phyloP scores from a whole-genome alignment of 1,284 basidiomycete species.

The Baeospora myosura region DNA sequence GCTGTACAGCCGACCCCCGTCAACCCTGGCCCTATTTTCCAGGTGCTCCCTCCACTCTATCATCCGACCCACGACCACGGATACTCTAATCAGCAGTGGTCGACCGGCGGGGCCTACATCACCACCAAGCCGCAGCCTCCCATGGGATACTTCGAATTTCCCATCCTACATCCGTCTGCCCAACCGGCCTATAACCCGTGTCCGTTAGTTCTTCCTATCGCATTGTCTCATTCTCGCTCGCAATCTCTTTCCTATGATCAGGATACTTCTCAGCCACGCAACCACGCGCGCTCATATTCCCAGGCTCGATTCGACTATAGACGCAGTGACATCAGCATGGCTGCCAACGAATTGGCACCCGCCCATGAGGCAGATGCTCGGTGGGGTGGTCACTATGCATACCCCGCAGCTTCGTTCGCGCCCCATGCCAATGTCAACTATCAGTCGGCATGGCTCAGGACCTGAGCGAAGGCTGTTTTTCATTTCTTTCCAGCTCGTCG shows the following conservation, averaged over 20 bases:
- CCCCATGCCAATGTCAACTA: constrained; percentile 32
- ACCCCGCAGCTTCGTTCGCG: constrained; percentile 31
- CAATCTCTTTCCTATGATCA: constrained; percentile 49
- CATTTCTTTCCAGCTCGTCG: constrained; percentile 18
- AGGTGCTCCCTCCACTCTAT: constrained; percentile 20
- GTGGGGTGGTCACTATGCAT: constrained; percentile 40
- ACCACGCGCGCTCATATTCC: constrained; percentile 55
- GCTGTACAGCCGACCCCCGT: constrained; percentile 52
- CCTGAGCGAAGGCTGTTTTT: constrained; percentile 26
- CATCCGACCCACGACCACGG: constrained; percentile 21
- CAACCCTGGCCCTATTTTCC: constrained; percentile 20
- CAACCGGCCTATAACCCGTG: constrained; percentile 35
- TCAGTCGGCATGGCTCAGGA: constrained; percentile 46
- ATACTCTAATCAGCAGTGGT: constrained; percentile 35
- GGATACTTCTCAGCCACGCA: constrained; percentile 36
- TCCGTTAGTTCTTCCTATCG: constrained; percentile 31
- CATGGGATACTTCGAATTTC: constrained; percentile 28
- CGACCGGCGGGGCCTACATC: constrained; percentile 24
- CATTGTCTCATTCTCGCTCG: constrained; percentile 41
- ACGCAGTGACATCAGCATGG: constrained; percentile 37
- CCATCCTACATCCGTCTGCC: constrained; percentile 24
- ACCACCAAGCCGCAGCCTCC: constrained; percentile 15
- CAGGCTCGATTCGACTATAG: constrained; percentile 48
- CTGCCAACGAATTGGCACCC: constrained; percentile 32
- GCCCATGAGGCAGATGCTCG: constrained; percentile 28